Evolutionary conservation across 108 stramenopile genomes (phyloP).

Genomic region (Chaetoceros tenuissimus): DNA sequence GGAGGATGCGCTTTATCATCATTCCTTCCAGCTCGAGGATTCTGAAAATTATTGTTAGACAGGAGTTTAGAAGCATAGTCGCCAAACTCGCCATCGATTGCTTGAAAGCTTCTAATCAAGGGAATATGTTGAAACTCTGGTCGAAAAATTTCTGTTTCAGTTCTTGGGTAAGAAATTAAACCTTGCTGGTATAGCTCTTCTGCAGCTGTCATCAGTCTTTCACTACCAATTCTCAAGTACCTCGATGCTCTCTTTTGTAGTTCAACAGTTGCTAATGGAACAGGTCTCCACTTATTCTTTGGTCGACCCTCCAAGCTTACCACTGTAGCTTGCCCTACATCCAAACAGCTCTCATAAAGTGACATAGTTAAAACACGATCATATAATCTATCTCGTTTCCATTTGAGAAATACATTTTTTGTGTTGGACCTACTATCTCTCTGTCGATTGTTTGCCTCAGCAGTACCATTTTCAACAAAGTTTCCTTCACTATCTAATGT

Average conservation of each 20-base stretch:
- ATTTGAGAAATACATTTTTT: constrained; percentile 54
- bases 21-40: constrained; percentile 70
- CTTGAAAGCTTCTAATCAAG: constrained; percentile 65
- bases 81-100: constrained; percentile 30
- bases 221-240: constrained; percentile 82
- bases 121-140: constrained; percentile 79
- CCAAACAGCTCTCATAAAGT: constrained; percentile 84
- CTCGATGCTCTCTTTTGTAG: constrained; percentile 91
- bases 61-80: constrained; percentile 62
- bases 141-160: constrained; percentile 94
- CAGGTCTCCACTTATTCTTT: constrained; percentile 85
- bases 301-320: constrained; percentile 55
- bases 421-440: not conserved
- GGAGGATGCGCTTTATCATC: constrained; percentile 99
- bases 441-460: constrained; percentile 7
- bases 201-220: constrained; percentile 90
- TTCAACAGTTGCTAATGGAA: constrained; percentile 95
- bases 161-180: constrained; percentile 92
- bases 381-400: constrained; percentile 87
- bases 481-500: constrained; percentile 5
- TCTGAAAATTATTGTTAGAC: constrained; percentile 59
- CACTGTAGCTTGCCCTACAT: constrained; percentile 72
- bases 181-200: constrained; percentile 93
- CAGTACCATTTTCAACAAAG: constrained; percentile 18
- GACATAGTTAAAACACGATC: constrained; percentile 64